Conservation (phyloP, 2,329 filamentous ascomycete species). For the Dactylella cylindrospora region DNA sequence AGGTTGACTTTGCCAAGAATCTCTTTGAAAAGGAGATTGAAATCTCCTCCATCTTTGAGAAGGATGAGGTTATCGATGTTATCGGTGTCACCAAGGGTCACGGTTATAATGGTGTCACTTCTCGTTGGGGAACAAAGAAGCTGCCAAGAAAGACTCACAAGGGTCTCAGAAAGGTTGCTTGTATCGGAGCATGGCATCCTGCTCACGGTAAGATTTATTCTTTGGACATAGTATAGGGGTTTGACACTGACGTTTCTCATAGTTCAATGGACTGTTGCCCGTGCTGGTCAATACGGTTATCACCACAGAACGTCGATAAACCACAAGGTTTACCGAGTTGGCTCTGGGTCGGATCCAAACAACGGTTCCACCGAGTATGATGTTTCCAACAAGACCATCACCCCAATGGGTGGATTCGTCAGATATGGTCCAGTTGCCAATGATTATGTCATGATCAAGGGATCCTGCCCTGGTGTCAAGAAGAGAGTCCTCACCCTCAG, state of each 20-base stretch:
- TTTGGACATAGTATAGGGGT: no score
- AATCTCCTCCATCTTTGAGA: constrained; percentile 93
- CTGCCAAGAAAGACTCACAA: constrained; percentile 99
- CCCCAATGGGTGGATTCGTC: constrained; percentile 88
- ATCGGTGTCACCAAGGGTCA: constrained; percentile 99
- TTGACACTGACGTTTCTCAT: neutral
- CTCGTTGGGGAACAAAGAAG: constrained; percentile 99
- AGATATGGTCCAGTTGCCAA: constrained; percentile 99
- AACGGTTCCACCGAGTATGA: constrained; percentile 95
- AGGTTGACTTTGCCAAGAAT: constrained; percentile 91
- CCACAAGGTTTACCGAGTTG: constrained; percentile 99
- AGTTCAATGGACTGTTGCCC: constrained; percentile 73
- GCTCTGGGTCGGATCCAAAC: constrained; percentile 84
- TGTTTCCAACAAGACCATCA: constrained; percentile 97
- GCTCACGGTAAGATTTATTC: constrained; percentile 70
- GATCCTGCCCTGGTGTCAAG: constrained; percentile 95
- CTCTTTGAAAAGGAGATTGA: constrained; percentile 99
- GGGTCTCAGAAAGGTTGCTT: constrained; percentile 99
- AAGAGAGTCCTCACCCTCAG: constrained; percentile 98
- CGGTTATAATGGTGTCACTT: constrained; percentile 95
- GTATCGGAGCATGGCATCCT: constrained; percentile 99
- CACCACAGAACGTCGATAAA: constrained; percentile 99
- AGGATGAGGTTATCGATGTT: constrained; percentile 99
- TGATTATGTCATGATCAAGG: constrained; percentile 98
- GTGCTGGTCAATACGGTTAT: constrained; percentile 99